These are phyloP conservation scores for Pichia pseudocactophila DNA, from an alignment of 805 yeast species.

Conservation along the genomic window DNA sequence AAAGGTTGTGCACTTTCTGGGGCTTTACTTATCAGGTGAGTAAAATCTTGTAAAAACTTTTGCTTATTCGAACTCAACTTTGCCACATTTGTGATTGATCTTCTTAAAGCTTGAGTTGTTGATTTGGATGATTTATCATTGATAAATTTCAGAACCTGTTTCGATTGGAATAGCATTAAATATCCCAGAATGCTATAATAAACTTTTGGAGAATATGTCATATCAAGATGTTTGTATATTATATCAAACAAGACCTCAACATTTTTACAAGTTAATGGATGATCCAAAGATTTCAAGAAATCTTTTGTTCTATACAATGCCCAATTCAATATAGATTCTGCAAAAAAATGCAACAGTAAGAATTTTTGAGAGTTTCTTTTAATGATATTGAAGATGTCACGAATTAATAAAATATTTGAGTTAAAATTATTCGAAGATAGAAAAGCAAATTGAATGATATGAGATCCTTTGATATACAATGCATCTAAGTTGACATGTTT, in stretches of 20 bases:
- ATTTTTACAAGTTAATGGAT: conserved; percentile 13
- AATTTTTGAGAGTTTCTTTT: conserved; percentile 39
- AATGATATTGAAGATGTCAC: conserved; percentile 28
- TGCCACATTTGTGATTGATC: conserved; percentile 17
- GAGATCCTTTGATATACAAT: conserved; percentile 35
- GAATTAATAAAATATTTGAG: conserved; percentile 32
- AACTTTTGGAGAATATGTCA: conserved; percentile 21
- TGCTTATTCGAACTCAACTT: conserved; percentile 15
- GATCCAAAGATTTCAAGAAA: conserved; percentile 24
- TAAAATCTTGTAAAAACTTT: conserved; percentile 21
- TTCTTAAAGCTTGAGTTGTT: conserved; percentile 17
- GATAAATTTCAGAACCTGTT: conserved; percentile 22
- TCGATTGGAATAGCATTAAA: conserved; percentile 28
- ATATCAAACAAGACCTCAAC: conserved; percentile 32
- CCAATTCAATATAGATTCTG: conserved; percentile 43
- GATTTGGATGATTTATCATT: conserved; percentile 16
- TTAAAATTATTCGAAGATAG: conserved; percentile 31
- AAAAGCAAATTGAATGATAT: conserved; percentile 36
- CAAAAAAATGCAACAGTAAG: conserved; percentile 35
- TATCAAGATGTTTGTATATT: conserved; percentile 24
- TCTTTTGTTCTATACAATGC: conserved; percentile 40
- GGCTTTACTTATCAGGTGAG: conserved; percentile 15
- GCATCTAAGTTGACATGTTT: conserved; percentile 25
- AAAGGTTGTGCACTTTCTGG: conserved; percentile 26
- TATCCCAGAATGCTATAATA: conserved; percentile 28